Percentiles rank a stretch among this genome's conserved stretches.
Evolutionary conservation across 306 rosid species (phyloP).

Genomic region (Castanea sativa): DNA sequence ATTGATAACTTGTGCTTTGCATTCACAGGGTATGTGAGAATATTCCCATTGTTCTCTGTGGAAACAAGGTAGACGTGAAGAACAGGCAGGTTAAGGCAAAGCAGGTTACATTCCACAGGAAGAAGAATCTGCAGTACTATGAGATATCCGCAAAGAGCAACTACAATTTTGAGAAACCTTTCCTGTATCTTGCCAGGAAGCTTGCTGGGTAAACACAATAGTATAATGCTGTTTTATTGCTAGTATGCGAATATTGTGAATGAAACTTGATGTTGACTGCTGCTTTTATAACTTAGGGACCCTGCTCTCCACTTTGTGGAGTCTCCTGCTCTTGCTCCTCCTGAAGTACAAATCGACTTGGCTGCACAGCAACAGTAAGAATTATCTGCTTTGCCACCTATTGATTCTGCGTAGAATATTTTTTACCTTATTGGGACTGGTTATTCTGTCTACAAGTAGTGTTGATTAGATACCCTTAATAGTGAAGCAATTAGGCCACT

Average conservation of each 20-base stretch:
- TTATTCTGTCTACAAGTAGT: neutral
- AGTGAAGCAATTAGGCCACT: neutral
- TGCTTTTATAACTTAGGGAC: slow-evolving; percentile 41
- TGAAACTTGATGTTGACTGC: neutral
- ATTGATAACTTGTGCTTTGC: neutral
- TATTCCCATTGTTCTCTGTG: slow-evolving; percentile 75
- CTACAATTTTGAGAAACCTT: slow-evolving; percentile 80
- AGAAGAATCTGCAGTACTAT: slow-evolving; percentile 77
- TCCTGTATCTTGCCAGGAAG: slow-evolving; percentile 71
- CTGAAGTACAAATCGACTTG: slow-evolving; percentile 59
- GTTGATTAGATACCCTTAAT: neutral
- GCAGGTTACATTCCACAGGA: slow-evolving; percentile 82
- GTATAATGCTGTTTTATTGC: neutral
- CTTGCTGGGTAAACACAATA: slow-evolving; percentile 65
- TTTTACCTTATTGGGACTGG: neutral
- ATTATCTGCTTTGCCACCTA: neutral
- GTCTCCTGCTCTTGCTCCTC: slow-evolving; percentile 88
- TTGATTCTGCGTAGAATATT: neutral
- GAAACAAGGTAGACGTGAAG: slow-evolving; percentile 86
- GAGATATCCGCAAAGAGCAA: slow-evolving; percentile 87
- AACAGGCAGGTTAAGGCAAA: slow-evolving; percentile 79
- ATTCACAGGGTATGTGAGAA: slow-evolving; percentile 67
- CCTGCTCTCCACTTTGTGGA: slow-evolving; percentile 66
- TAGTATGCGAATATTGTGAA: neutral
- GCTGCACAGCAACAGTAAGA: slow-evolving; percentile 55